These are phyloP conservation scores for Pseudovirgaria hyperparasitica DNA, from an alignment of 2,329 filamentous ascomycete genomes.

Conservation along the genomic window DNA sequence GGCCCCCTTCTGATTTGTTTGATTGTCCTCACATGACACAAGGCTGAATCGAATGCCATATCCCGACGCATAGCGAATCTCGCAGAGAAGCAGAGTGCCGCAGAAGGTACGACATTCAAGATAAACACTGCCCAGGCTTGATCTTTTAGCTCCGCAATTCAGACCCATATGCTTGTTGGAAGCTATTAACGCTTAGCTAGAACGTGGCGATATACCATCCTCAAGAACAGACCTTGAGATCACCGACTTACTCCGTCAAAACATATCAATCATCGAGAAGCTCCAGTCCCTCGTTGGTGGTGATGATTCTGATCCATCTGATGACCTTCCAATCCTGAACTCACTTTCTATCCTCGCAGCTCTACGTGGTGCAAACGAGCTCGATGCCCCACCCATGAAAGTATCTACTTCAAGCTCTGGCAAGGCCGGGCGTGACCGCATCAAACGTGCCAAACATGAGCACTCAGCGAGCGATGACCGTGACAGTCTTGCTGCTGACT, in stretches of 20 bases:
- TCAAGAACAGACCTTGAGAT: constrained; percentile 32
- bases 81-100: constrained; percentile 15
- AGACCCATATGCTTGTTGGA: not conserved
- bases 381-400: constrained; percentile 15
- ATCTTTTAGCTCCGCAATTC: not conserved
- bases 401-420: constrained; percentile 24
- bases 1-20: constrained; percentile 8
- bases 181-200: constrained; percentile 11
- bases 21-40: constrained; percentile 2
- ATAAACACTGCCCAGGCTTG: not conserved
- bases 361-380: constrained; percentile 33
- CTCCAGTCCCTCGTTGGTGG: constrained; percentile 30
- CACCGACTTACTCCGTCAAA: constrained; percentile 33
- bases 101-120: constrained; percentile 17
- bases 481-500: constrained; percentile 25
- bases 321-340: constrained; percentile 28
- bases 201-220: constrained; percentile 21
- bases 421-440: constrained; percentile 23
- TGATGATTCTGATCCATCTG: constrained; percentile 25
- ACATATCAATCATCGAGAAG: constrained; percentile 35
- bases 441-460: constrained; percentile 23
- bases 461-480: constrained; percentile 21
- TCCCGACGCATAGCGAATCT: constrained; percentile 19
- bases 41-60: constrained; percentile 19
- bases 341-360: constrained; percentile 34